phyloP scores from a whole-genome alignment of 2,329 filamentous ascomycete genomes.

The Stagonosporopsis vannaccii region DNA sequence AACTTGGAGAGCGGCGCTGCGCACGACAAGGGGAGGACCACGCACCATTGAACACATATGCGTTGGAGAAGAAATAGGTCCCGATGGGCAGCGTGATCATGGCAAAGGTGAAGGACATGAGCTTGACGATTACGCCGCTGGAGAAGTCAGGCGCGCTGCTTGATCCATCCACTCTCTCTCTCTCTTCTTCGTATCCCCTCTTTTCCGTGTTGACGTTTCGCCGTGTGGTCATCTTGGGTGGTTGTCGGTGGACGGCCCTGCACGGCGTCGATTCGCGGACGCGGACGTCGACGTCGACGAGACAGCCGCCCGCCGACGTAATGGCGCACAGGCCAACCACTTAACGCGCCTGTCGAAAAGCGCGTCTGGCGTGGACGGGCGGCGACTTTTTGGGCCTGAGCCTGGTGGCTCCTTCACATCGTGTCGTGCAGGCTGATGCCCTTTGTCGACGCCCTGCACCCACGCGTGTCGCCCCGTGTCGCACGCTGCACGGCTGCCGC shows the following conservation, averaged over 20 bases:
- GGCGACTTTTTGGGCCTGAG: not conserved
- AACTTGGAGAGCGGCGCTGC: too few relatives aligned
- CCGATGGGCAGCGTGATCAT: slow-evolving; percentile 90
- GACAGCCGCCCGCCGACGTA: not conserved
- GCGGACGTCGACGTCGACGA: slow-evolving; percentile 1
- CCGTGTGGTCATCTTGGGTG: slow-evolving; percentile 69
- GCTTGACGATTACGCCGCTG: slow-evolving; percentile 86
- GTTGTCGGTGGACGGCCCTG: too few relatives aligned
- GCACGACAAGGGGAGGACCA: too few relatives aligned
- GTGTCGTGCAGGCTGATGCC: not conserved
- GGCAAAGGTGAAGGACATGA: slow-evolving; percentile 86
- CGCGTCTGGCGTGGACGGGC: slow-evolving; percentile 10
- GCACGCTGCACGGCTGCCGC: not conserved
- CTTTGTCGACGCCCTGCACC: not conserved
- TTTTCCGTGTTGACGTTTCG: slow-evolving; percentile 72
- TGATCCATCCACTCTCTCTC: not conserved
- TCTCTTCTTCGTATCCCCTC: slow-evolving; percentile 52
- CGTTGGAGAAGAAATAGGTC: slow-evolving; percentile 83
- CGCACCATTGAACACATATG: slow-evolving; percentile 78
- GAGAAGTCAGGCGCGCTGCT: slow-evolving; percentile 11
- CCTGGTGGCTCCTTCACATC: not conserved
- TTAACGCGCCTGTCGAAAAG: slow-evolving; percentile 21
- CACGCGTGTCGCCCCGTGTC: not conserved
- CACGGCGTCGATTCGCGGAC: too few relatives aligned
- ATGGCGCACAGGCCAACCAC: slow-evolving; percentile 15